A percentile compares a stretch with the other conserved stretches of the same genome.
Evolutionary conservation across 1,284 basidiomycete species (phyloP).

Genomic region (Chondrostereum purpureum): DNA sequence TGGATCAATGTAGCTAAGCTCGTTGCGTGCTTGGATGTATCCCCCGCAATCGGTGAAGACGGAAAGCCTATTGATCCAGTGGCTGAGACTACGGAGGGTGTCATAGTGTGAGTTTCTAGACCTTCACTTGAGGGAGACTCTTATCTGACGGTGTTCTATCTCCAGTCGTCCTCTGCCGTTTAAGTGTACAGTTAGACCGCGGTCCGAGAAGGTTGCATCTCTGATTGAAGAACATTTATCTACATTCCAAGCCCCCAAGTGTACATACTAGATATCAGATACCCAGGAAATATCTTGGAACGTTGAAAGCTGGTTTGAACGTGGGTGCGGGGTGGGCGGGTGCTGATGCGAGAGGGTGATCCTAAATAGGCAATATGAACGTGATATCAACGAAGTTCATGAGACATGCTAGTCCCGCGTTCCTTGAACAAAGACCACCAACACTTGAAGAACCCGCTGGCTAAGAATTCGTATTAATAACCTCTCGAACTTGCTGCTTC

Average conservation of each 20-base stretch:
- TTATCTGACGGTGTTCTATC: not conserved
- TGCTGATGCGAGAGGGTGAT: too few species aligned
- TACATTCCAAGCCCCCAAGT: not conserved
- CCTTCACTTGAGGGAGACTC: not conserved
- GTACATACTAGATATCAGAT: too few species aligned
- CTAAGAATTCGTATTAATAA: too few species aligned
- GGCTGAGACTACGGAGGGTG: slow-evolving; percentile 13
- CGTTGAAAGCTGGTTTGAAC: not conserved
- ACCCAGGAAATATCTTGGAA: not conserved
- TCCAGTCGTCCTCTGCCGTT: slow-evolving; percentile 14
- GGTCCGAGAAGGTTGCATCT: slow-evolving; percentile 8
- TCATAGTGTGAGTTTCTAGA: slow-evolving; percentile 12
- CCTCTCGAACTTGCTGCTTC: too few species aligned
- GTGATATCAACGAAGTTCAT: not conserved
- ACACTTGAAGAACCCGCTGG: too few species aligned
- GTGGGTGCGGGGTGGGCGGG: not conserved
- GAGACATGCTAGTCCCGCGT: not conserved
- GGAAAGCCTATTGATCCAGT: slow-evolving; percentile 11
- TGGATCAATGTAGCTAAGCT: slow-evolving; percentile 16
- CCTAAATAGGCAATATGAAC: not conserved
- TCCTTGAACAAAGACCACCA: not conserved
- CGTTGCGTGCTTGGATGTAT: slow-evolving; percentile 12
- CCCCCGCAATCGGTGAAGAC: slow-evolving; percentile 9
- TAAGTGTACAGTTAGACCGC: slow-evolving; percentile 11
- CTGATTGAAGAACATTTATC: slow-evolving; percentile 5